Evolutionary conservation across 306 rosid genomes (phyloP).

Genomic region (Prunus kanzakura): DNA sequence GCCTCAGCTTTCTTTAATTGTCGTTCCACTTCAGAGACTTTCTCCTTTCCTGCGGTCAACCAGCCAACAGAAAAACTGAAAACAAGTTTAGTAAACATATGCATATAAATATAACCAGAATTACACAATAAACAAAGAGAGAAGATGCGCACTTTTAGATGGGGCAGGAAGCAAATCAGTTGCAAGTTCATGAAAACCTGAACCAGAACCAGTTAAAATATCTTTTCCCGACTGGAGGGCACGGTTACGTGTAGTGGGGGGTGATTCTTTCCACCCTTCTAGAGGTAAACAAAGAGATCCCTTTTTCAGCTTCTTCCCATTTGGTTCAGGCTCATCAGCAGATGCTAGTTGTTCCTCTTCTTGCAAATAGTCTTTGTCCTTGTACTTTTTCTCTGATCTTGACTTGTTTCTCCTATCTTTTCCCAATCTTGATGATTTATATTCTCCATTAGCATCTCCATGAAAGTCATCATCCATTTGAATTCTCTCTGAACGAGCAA

Average conservation of each 20-base stretch:
- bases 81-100: conserved; percentile 3
- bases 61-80: conserved; percentile 15
- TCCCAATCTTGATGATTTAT: conserved; percentile 11
- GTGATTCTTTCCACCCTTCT: conserved; percentile 11
- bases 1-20: conserved; percentile 62
- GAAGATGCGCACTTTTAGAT: conserved; percentile 32
- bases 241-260: conserved; percentile 29
- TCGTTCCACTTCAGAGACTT: conserved; percentile 48
- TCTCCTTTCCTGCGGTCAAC: conserved; percentile 36
- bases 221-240: conserved; percentile 34
- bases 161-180: conserved; percentile 23
- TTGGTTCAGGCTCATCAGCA: conserved; percentile 32
- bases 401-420: conserved; percentile 25
- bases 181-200: conserved; percentile 27
- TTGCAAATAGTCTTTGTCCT: conserved; percentile 31
- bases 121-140: neutral
- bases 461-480: conserved; percentile 5
- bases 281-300: conserved; percentile 22
- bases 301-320: conserved; percentile 37
- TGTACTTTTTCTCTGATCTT: conserved; percentile 19
- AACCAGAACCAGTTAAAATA: conserved; percentile 19
- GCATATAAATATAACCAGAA: neutral
- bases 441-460: conserved; percentile 7
- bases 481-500: neutral
- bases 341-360: conserved; percentile 32